Evolutionary conservation across 2,329 filamentous ascomycete genomes (phyloP).

Genomic region (Penicillium sclerotigenum): DNA sequence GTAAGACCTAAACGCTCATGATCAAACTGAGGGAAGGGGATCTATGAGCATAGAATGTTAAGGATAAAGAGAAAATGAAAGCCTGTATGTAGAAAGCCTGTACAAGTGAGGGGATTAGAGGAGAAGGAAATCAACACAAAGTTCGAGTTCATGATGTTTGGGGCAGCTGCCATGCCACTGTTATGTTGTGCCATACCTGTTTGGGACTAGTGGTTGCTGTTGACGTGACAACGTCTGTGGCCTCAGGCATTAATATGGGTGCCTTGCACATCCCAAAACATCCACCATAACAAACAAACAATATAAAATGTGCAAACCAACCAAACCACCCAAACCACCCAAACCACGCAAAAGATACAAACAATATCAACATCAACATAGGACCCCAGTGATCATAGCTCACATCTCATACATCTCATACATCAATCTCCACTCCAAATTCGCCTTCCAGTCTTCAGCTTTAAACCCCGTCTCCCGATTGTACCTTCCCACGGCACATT

Average conservation of each 20-base stretch:
- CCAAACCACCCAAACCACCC: background rate
- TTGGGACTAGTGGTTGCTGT: constrained; percentile 34
- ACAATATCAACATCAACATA: background rate
- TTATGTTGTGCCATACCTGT: constrained; percentile 39
- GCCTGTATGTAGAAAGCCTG: background rate
- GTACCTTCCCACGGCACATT: background rate
- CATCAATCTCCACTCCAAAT: background rate
- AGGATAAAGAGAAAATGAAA: constrained; percentile 21
- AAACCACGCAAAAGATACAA: background rate
- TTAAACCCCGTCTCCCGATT: background rate
- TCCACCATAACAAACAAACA: background rate
- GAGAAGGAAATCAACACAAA: constrained; percentile 21
- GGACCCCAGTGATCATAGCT: background rate
- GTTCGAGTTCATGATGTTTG: constrained; percentile 32
- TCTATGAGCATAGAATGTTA: constrained; percentile 15
- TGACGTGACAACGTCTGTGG: constrained; percentile 39
- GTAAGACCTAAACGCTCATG: constrained; percentile 30
- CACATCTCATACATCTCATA: background rate
- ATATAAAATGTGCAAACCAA: background rate
- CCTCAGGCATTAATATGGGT: constrained; percentile 24
- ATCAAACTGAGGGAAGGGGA: constrained; percentile 13
- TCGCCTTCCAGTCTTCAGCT: background rate
- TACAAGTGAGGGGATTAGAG: constrained; percentile 20
- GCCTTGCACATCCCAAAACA: constrained; percentile 9
- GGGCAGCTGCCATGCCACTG: constrained; percentile 38